phyloP scores from a whole-genome alignment of 306 rosid genomes.

The Prunus campanulata region DNA sequence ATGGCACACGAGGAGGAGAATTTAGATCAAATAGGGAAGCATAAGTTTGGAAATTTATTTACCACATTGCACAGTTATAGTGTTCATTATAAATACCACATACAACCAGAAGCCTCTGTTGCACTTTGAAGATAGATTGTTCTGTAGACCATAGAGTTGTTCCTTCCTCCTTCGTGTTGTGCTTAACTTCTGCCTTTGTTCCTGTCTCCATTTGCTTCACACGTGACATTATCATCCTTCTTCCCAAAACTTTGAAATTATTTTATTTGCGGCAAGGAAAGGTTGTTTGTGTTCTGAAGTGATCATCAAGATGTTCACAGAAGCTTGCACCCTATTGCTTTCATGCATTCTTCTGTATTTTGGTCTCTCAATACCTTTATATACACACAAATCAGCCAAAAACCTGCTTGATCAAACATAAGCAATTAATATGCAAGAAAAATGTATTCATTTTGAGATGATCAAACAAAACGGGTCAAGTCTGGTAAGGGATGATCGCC shows the following conservation, averaged over 20 bases:
- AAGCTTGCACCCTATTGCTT: slow-evolving; percentile 28
- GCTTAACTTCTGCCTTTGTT: background rate
- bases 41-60: background rate
- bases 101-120: background rate
- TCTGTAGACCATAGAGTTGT: background rate
- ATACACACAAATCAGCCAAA: no score
- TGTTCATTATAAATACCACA: background rate
- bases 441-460: no score
- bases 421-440: no score
- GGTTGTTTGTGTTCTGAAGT: background rate
- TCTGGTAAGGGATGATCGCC: no score
- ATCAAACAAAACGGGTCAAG: no score
- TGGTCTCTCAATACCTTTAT: slow-evolving; percentile 35
- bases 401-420: no score
- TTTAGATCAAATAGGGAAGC: background rate
- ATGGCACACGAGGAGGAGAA: background rate
- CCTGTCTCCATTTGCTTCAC: background rate
- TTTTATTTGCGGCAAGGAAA: background rate
- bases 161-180: background rate
- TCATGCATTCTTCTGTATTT: slow-evolving; percentile 35
- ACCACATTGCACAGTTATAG: background rate
- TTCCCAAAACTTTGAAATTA: background rate
- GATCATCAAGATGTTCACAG: slow-evolving; percentile 29
- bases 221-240: background rate
- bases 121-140: background rate